phyloP scores from a whole-genome alignment of 2,329 filamentous ascomycete genomes.

The Tothia fuscella region DNA sequence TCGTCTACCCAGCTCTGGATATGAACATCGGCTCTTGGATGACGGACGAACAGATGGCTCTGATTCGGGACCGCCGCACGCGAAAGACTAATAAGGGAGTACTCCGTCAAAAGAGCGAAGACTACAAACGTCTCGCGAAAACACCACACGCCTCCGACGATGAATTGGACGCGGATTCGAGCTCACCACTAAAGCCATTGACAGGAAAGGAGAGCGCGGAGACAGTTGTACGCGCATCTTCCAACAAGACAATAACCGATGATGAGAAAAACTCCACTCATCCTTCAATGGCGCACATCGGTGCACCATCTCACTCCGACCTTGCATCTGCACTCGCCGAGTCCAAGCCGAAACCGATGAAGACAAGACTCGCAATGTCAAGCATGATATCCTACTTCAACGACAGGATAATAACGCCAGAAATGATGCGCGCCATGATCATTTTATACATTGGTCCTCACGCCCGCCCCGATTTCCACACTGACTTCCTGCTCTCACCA shows the following conservation, averaged over 20 bases:
- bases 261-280: neutral
- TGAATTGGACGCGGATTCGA: constrained; percentile 28
- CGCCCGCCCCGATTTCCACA: constrained; percentile 81
- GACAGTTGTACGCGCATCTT: constrained; percentile 26
- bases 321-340: constrained; percentile 25
- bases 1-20: constrained; percentile 83
- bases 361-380: constrained; percentile 82
- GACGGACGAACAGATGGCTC: constrained; percentile 92
- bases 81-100: constrained; percentile 69
- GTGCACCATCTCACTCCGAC: constrained; percentile 1
- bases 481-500: constrained; percentile 82
- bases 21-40: constrained; percentile 99
- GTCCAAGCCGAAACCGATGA: constrained; percentile 40
- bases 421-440: constrained; percentile 99
- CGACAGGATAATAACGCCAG: constrained; percentile 83
- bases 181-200: neutral
- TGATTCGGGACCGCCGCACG: constrained; percentile 74
- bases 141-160: constrained; percentile 75
- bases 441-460: constrained; percentile 93
- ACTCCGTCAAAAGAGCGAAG: constrained; percentile 71
- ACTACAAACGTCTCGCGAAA: constrained; percentile 73
- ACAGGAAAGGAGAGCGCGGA: constrained; percentile 12
- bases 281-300: neutral
- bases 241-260: constrained; percentile 25
- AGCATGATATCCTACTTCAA: constrained; percentile 99